phyloP scores from a whole-genome alignment of 345 rosid genomes.

The Isatis tinctoria region DNA sequence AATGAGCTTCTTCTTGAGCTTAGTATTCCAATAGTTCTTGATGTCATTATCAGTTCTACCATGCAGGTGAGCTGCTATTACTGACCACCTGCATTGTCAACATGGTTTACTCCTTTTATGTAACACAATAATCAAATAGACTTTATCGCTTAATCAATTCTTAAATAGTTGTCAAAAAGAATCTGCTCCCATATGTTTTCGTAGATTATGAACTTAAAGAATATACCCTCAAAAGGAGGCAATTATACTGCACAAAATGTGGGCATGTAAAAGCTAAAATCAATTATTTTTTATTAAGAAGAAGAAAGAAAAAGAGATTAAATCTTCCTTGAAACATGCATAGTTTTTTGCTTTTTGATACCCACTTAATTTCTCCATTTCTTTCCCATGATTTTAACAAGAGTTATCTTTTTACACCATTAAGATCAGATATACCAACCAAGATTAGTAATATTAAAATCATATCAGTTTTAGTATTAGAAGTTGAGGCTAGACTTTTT shows the following conservation, averaged over 20 bases:
- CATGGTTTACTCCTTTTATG: not conserved
- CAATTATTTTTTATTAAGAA: not conserved
- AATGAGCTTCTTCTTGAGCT: constrained; percentile 80
- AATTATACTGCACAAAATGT: constrained; percentile 33
- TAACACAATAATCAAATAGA: not conserved
- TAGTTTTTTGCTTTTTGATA: constrained; percentile 14
- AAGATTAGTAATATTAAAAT: not conserved
- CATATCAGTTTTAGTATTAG: not conserved
- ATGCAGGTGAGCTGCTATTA: constrained; percentile 82
- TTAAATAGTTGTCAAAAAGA: constrained; percentile 9
- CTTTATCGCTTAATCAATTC: not conserved
- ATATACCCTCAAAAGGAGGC: constrained; percentile 29
- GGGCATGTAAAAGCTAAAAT: constrained; percentile 16
- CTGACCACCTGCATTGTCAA: constrained; percentile 59
- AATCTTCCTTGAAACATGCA: constrained; percentile 30
- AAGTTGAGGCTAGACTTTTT: not conserved
- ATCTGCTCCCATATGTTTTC: not conserved
- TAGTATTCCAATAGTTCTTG: constrained; percentile 94
- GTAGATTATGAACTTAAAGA: constrained; percentile 24
- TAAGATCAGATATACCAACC: not conserved
- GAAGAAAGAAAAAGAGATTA: constrained; percentile 1
- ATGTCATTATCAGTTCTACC: constrained; percentile 94
- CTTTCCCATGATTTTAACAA: constrained; percentile 2
- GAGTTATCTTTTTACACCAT: not conserved
- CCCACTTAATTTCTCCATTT: constrained; percentile 4